Evolutionary conservation across 495 filamentous ascomycete genomes (phyloP).

Genomic region (Xylaria cubensis): DNA sequence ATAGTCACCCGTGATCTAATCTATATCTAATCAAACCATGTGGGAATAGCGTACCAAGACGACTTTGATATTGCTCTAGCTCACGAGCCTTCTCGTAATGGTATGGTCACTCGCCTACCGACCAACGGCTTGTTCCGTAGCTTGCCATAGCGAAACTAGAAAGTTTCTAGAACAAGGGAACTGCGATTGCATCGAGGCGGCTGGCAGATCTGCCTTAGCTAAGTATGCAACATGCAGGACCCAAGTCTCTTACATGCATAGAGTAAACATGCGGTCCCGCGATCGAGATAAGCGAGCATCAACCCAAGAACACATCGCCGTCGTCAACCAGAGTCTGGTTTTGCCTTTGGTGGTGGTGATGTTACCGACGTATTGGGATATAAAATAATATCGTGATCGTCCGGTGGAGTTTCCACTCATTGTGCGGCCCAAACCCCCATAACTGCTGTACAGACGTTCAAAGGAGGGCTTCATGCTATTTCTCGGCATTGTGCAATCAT

Average conservation of each 20-base stretch:
- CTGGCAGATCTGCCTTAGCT: constrained; percentile 15
- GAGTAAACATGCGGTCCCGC: constrained; percentile 19
- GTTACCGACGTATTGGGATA: not conserved
- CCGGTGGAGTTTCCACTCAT: not conserved
- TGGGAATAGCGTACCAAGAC: not conserved
- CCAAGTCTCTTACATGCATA: constrained; percentile 26
- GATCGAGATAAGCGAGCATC: constrained; percentile 27
- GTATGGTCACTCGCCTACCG: not conserved
- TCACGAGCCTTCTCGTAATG: not conserved
- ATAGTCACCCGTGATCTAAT: constrained; percentile 8
- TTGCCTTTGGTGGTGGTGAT: not conserved
- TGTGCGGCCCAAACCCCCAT: not conserved
- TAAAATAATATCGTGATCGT: constrained; percentile 2
- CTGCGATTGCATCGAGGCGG: constrained; percentile 9
- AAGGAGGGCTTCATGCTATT: not conserved
- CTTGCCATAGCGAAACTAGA: not conserved
- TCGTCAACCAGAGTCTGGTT: constrained; percentile 16
- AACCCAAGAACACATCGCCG: constrained; percentile 13
- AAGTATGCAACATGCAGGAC: constrained; percentile 27
- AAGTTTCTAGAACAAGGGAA: constrained; percentile 22
- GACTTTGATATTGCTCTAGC: not conserved
- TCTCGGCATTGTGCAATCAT: not conserved
- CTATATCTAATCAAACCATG: not conserved
- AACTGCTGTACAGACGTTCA: not conserved
- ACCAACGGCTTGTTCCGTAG: not conserved